Conservation (phyloP, 2,329 filamentous ascomycete species). For the Aureobasidium sp. region DNA sequence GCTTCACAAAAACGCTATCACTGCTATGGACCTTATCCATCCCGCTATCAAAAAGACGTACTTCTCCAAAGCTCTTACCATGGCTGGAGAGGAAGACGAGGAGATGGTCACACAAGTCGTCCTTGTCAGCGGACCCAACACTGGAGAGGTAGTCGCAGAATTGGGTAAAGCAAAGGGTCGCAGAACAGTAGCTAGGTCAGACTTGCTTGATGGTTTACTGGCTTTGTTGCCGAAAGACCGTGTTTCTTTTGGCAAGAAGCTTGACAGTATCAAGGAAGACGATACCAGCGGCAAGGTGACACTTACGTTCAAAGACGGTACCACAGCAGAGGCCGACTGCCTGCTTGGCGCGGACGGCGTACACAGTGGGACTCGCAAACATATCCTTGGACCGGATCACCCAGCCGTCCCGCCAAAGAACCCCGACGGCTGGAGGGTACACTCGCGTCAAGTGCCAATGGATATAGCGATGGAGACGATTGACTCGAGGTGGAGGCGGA, state of each 20-base stretch:
- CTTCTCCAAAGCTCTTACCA: constrained; percentile 41
- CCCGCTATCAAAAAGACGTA: constrained; percentile 39
- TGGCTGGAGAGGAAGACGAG: constrained; percentile 35
- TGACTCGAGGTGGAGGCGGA: constrained; percentile 26
- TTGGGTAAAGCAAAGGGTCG: constrained; percentile 30
- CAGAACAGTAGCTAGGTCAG: constrained; percentile 38
- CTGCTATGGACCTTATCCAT: constrained; percentile 37
- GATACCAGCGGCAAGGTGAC: constrained; percentile 26
- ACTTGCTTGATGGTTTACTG: constrained; percentile 44
- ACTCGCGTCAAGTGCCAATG: constrained; percentile 27
- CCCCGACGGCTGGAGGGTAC: constrained; percentile 29
- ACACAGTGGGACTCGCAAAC: constrained; percentile 40
- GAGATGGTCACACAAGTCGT: constrained; percentile 31
- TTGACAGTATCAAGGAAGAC: constrained; percentile 30
- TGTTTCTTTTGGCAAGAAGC: constrained; percentile 41
- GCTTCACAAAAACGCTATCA: constrained; percentile 48
- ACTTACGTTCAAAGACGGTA: constrained; percentile 45
- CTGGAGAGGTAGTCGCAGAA: constrained; percentile 37
- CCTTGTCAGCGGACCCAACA: constrained; percentile 29
- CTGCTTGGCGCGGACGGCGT: constrained; percentile 50
- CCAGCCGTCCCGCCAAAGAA: constrained; percentile 28
- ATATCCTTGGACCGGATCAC: constrained; percentile 35
- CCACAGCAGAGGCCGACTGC: constrained; percentile 38
- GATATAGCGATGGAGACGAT: constrained; percentile 25
- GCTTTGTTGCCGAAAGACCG: constrained; percentile 37